These are phyloP conservation scores for Symbiodinium pilosum DNA, from an alignment of 73 alveolate genomes.

Conservation along the genomic window DNA sequence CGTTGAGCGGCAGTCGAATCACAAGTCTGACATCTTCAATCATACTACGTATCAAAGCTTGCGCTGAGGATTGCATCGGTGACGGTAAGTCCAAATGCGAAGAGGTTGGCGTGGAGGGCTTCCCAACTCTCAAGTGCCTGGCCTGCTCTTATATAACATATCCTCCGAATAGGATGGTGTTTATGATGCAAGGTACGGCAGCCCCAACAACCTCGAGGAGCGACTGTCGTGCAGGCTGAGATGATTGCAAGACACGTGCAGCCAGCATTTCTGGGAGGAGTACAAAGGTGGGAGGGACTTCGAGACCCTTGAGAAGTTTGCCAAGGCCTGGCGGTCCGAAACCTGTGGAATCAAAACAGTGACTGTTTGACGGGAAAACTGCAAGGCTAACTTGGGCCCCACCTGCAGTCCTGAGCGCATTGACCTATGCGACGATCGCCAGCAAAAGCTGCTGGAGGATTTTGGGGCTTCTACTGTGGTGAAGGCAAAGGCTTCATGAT, in stretches of 20 bases:
- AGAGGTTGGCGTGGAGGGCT: conserved; percentile 53
- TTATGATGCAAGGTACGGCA: not conserved
- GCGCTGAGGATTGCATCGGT: conserved; percentile 12
- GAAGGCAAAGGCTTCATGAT: not conserved
- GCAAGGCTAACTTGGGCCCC: conserved; percentile 71
- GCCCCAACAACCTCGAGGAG: not conserved
- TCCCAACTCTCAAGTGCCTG: conserved; percentile 28
- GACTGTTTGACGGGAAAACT: not conserved
- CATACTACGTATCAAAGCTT: too few species aligned
- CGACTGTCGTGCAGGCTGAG: not conserved
- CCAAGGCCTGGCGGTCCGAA: conserved; percentile 12
- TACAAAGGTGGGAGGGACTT: conserved; percentile 65
- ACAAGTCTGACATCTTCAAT: too few species aligned
- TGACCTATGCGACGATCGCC: conserved; percentile 53
- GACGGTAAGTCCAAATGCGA: conserved; percentile 51
- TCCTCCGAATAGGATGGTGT: too few species aligned
- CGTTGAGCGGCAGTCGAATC: not conserved
- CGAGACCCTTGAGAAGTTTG: conserved; percentile 27
- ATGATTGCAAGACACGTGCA: not conserved
- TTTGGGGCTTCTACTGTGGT: not conserved
- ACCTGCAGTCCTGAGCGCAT: conserved; percentile 37
- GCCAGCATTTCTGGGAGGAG: conserved; percentile 4
- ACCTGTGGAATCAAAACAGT: not conserved
- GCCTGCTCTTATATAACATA: not conserved
- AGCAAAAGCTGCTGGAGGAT: not conserved